Evolutionary conservation across 1,139 yeast species (phyloP), one percentile per base, ranked within the genome.

Genomic region (Protomyces pachydermus): DNA sequence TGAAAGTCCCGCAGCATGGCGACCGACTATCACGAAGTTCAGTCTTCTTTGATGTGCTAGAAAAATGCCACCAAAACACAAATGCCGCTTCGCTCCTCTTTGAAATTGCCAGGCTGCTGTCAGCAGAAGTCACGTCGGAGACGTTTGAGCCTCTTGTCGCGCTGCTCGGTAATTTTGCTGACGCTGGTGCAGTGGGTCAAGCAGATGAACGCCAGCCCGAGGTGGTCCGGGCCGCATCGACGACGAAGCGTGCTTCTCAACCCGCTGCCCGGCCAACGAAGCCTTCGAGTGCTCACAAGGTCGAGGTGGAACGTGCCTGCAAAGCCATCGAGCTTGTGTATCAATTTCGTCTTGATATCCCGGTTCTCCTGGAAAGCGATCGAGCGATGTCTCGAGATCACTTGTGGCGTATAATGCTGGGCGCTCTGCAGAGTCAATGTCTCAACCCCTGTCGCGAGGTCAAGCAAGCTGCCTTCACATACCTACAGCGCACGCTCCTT

Each of bases 371-470:
- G 14, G 48, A n/a, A n/a, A 48, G 55, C 37, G 38, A 28, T 37
- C 37, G 20, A n/a, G 48, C 54, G 9, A 16, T 16, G 14, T 34
- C 34, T 10, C 50, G 55, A 14, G 37, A 57, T 28, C 61, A 58
- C 28, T 69, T 65, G 48, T 70, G 69, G 68, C 61, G 61, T 38
- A 67, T 68, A 23, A 63, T 69, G 25, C 61, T 68, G 14, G 65
- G 88, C 72, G 93, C 95, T 0, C 79, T 91, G 66, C 90, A 95
- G 0, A 91, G 87, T 70, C 97, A 91, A 74, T 88, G 97, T 72
- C 82, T 88, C 73, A 91, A 90, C 71, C 96, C 96, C 9, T 88
- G 96, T 72, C 80, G 89, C 45, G 91, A 87, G 72, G 79, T 91
- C 12, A 79, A 97, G 55, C 75, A 81, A 0, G 82, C 79, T 73